Evolutionary conservation across 2,329 filamentous ascomycete genomes (phyloP), one percentile per base, ranked within the genome.

Genomic region (Karstenula rhodostoma): DNA sequence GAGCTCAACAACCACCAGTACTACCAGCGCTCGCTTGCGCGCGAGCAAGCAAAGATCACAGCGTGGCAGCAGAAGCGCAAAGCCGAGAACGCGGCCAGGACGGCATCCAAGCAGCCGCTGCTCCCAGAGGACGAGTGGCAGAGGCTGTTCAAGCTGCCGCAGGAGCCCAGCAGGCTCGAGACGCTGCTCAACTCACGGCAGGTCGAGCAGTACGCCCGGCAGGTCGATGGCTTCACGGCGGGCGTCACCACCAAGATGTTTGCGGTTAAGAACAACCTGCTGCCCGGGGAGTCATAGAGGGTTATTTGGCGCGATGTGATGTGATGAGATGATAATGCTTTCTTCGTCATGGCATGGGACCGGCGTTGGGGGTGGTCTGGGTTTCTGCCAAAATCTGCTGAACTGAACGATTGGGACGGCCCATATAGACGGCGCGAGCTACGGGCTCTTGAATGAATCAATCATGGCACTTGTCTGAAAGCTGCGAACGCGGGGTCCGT

Each of bases 1-100:
- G 95, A 99, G 82, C 90, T 96, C 78, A 98, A 98, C 88, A 99
- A 99, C 87, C 95, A 96, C 84, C 94, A 97, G 81, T 92, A 91
- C 86, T 97, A 97, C 85, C 93, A 97, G 83, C 89, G 95, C 74
- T 93, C 96, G 76, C 86, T 98, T 59, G 90, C 90, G 56, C 92
- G 95, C 71, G 95, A 99, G 84, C 95, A 99, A 83, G 83, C 91
- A 73, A 99, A 98, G 87, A 97, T 99, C 73, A 89, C 92, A 57
- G 90, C 93, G 67, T 99, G 95, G 95, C 94, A 98, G 83, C 83
- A 90, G 63, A 98, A 99, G 89, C 90, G 95, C 77, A 96, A 97
- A 85, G 90, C 92, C 17, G 95, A 99, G 86, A 99, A 99, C 77
- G 90, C 90, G 32, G 90, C 90, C 62, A 88, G 95, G 59, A 85